These are phyloP conservation scores for Heteromeles arbutifolia DNA, from an alignment of 306 rosid genomes.

Conservation along the genomic window DNA sequence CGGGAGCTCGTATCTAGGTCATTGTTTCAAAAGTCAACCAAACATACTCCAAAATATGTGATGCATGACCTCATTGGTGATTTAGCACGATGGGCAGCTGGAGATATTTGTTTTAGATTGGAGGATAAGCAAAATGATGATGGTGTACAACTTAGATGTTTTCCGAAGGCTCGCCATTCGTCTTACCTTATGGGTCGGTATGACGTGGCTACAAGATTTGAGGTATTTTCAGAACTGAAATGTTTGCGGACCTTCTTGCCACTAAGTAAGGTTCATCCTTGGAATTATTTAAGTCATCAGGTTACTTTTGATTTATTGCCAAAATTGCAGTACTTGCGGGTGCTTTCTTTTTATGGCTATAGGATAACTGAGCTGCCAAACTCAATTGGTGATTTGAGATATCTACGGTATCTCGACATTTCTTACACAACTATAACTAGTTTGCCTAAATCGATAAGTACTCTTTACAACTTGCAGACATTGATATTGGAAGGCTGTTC, in stretches of 20 bases:
- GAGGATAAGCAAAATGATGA: too few relatives aligned
- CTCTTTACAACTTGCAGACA: background rate
- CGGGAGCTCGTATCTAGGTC: conserved; percentile 16
- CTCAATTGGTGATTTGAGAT: too few relatives aligned
- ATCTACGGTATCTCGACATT: too few relatives aligned
- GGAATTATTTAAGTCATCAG: background rate
- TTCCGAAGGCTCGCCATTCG: background rate
- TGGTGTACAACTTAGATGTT: background rate
- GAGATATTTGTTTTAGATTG: too few relatives aligned
- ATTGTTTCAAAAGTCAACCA: conserved; percentile 14
- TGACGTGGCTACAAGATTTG: background rate
- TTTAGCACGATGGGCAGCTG: conserved; percentile 9
- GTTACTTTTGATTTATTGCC: background rate
- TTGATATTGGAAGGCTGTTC: background rate
- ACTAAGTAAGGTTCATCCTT: accelerated
- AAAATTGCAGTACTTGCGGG: too few relatives aligned
- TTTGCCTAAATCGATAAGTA: background rate
- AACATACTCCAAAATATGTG: background rate
- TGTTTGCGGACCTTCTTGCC: background rate
- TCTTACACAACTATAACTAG: background rate
- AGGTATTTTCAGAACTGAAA: background rate
- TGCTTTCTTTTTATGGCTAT: too few relatives aligned
- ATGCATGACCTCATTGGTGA: conserved; percentile 40
- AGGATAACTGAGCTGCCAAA: too few relatives aligned
- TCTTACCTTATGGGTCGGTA: accelerated